Conservation (phyloP, 352 stramenopile species). For the Pythium volutum region DNA sequence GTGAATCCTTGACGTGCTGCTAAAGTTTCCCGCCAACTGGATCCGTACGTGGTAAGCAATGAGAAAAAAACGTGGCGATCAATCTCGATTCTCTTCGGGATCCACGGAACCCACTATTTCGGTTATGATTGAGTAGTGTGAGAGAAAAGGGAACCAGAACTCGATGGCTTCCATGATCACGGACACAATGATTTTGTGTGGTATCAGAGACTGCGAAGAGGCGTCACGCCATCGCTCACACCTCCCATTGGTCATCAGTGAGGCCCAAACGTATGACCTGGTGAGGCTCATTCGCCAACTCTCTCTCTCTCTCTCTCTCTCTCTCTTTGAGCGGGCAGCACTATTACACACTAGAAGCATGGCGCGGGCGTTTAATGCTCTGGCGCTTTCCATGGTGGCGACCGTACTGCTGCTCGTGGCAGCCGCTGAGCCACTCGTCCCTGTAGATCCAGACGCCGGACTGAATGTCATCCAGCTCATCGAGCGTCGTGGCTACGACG, state of each 20-base stretch:
- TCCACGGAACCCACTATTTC: no score
- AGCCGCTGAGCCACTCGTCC: constrained; percentile 17
- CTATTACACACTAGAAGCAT: not conserved
- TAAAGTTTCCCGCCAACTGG: no score
- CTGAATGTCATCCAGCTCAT: constrained; percentile 51
- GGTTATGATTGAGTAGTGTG: not conserved
- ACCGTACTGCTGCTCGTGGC: constrained; percentile 8
- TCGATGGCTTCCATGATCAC: not conserved
- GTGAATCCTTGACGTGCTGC: no score
- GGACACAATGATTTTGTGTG: not conserved
- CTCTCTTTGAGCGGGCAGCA: not conserved
- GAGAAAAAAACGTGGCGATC: no score
- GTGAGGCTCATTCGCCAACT: not conserved
- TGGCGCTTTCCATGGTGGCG: no score
- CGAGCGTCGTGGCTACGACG: constrained; percentile 40
- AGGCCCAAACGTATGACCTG: not conserved
- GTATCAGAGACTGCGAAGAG: constrained; percentile 1
- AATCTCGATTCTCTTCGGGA: no score
- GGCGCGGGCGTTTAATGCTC: not conserved
- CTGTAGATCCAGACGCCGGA: constrained; percentile 42
- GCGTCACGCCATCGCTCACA: not conserved
- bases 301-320: not conserved
- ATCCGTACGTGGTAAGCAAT: no score
- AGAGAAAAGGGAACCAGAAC: no score
- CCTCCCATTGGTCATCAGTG: not conserved